phyloP scores from a whole-genome alignment of 2,329 filamentous ascomycete genomes.

The Blastomyces emzantsi region DNA sequence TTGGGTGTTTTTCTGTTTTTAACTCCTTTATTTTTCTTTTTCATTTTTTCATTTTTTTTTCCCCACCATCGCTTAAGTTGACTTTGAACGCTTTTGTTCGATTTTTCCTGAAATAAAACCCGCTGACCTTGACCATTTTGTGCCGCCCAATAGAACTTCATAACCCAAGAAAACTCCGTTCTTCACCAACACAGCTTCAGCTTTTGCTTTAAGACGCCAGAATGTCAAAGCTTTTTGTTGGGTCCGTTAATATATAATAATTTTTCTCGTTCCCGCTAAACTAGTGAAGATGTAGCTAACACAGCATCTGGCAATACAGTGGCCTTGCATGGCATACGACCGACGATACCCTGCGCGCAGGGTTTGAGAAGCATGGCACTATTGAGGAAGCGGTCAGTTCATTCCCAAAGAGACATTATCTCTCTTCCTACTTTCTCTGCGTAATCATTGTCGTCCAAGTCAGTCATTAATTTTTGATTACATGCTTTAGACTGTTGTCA shows the following conservation, averaged over 20 bases:
- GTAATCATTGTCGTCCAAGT: constrained; percentile 1
- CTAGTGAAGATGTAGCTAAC: constrained; percentile 16
- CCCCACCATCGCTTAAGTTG: neutral
- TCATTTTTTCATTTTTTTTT: neutral
- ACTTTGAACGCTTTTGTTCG: neutral
- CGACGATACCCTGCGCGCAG: constrained; percentile 72
- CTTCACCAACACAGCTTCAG: neutral
- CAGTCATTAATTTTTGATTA: constrained; percentile 18
- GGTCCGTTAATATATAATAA: constrained; percentile 49
- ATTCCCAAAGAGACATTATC: constrained; percentile 18
- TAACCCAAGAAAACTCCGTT: neutral
- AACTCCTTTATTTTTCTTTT: neutral
- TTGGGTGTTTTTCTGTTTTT: neutral
- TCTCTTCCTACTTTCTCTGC: constrained; percentile 11
- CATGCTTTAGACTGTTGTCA: constrained; percentile 72
- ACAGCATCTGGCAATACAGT: constrained; percentile 40
- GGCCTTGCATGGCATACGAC: constrained; percentile 99
- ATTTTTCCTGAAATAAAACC: neutral
- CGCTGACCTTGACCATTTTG: neutral
- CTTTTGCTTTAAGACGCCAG: constrained; percentile 3
- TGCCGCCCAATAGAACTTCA: neutral
- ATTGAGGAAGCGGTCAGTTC: constrained; percentile 90
- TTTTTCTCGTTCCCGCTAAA: constrained; percentile 10
- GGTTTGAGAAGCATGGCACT: constrained; percentile 84
- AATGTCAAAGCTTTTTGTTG: constrained; percentile 94